Conservation (phyloP, 352 stramenopile species). For the Pythium aquatile region DNA sequence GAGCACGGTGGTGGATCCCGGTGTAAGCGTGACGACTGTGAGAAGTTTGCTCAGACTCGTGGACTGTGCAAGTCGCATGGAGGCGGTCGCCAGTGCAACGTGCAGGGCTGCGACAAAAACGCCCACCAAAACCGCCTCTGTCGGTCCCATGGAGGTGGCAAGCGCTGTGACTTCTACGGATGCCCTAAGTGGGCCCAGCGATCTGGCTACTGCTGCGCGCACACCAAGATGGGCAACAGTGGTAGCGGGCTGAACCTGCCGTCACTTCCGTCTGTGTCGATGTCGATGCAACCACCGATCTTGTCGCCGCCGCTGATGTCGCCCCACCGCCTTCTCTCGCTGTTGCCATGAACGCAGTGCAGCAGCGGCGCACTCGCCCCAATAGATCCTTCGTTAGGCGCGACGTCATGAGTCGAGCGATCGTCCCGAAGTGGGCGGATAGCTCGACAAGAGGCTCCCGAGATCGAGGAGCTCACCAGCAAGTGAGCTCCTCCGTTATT, state of each 20-base stretch:
- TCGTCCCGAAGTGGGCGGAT: neutral
- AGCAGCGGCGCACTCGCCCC: neutral
- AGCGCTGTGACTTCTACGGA: slow-evolving; percentile 72
- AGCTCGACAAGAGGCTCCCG: neutral
- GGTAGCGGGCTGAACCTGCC: neutral
- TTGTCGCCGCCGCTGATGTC: slow-evolving; percentile 61
- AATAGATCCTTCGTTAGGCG: slow-evolving; percentile 15
- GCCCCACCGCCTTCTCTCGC: slow-evolving; percentile 57
- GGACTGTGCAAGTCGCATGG: slow-evolving; percentile 86
- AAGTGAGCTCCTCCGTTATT: neutral
- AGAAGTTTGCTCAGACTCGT: slow-evolving; percentile 82
- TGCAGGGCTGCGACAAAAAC: slow-evolving; percentile 79
- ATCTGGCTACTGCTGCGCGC: slow-evolving; percentile 80
- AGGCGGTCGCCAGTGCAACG: slow-evolving; percentile 71
- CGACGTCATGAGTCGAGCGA: neutral
- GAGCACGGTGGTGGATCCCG: slow-evolving; percentile 82
- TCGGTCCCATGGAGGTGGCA: slow-evolving; percentile 77
- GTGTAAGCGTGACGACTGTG: slow-evolving; percentile 80
- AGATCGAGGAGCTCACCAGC: neutral
- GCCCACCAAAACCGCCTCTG: slow-evolving; percentile 83
- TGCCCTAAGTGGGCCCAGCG: slow-evolving; percentile 86
- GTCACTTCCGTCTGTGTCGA: slow-evolving; percentile 25
- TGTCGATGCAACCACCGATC: slow-evolving; percentile 24
- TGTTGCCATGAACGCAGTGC: slow-evolving; percentile 43
- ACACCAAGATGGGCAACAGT: slow-evolving; percentile 61